Evolutionary conservation across 1,284 basidiomycete genomes (phyloP).

Genomic region (Trichosporon coremiiforme): DNA sequence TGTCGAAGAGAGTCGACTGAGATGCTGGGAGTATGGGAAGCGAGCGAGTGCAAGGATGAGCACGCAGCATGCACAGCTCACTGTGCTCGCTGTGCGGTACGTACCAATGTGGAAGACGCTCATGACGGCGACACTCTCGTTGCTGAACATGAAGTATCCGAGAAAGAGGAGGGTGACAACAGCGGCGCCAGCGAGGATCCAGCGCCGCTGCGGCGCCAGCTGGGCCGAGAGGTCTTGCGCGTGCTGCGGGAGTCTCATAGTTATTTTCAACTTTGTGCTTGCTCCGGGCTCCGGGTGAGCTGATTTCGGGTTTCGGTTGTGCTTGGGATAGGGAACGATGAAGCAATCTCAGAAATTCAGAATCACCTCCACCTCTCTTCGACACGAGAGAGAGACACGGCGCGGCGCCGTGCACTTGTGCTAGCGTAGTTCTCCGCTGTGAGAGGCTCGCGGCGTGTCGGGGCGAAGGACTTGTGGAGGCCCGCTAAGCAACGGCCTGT

Average conservation of each 20-base stretch:
- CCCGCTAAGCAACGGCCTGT: neutral
- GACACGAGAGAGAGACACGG: too few species aligned
- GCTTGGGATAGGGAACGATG: too few species aligned
- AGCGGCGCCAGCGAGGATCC: neutral
- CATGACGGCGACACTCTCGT: constrained; percentile 16
- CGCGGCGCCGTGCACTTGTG: too few species aligned
- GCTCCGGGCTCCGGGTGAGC: too few species aligned
- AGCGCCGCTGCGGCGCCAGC: neutral
- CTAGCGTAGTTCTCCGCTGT: too few species aligned
- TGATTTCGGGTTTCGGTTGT: too few species aligned
- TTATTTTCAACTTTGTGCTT: neutral
- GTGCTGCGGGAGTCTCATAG: constrained; percentile 3
- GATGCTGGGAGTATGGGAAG: too few species aligned
- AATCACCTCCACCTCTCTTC: too few species aligned
- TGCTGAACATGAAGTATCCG: constrained; percentile 15
- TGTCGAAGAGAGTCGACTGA: too few species aligned
- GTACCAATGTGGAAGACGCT: constrained; percentile 30
- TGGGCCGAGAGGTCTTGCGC: neutral
- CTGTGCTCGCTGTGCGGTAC: constrained; percentile 26
- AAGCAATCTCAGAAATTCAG: too few species aligned
- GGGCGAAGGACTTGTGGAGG: neutral
- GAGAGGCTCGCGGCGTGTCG: neutral
- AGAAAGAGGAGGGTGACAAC: neutral
- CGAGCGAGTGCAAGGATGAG: too few species aligned
- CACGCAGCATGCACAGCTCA: neutral